Evolutionary conservation across 2,329 filamentous ascomycete genomes (phyloP).

Genomic region (Raffaelea arxii): DNA sequence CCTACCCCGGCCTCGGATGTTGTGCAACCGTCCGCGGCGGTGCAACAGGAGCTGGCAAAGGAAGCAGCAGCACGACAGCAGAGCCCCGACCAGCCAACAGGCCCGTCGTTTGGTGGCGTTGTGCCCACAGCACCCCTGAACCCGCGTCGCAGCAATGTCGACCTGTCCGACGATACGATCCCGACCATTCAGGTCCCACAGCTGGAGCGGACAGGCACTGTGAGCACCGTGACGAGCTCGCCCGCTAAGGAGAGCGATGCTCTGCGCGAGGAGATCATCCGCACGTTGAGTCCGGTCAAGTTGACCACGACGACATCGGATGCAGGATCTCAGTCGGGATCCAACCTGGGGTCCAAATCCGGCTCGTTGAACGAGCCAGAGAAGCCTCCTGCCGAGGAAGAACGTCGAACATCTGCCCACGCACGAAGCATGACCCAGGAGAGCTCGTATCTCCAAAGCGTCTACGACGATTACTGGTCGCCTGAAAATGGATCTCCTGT

Average conservation of each 20-base stretch:
- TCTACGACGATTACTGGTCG: slow-evolving; percentile 60
- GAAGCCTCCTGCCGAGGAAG: neutral
- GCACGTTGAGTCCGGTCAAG: slow-evolving; percentile 48
- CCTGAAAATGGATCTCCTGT: slow-evolving; percentile 30
- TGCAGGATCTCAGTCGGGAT: neutral
- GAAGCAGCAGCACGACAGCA: too few relatives aligned
- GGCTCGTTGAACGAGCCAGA: too few relatives aligned
- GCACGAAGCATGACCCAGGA: slow-evolving; percentile 26
- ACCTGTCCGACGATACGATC: slow-evolving; percentile 18
- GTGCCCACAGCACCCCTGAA: slow-evolving; percentile 36
- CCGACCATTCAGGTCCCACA: slow-evolving; percentile 11
- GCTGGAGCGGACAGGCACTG: slow-evolving; percentile 31
- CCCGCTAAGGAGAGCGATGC: slow-evolving; percentile 61
- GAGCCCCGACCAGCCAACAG: too few relatives aligned
- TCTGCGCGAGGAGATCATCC: slow-evolving; percentile 65
- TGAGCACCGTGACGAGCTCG: slow-evolving; percentile 37
- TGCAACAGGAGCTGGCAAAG: too few relatives aligned
- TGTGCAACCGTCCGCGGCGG: too few relatives aligned
- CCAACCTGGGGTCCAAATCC: too few relatives aligned
- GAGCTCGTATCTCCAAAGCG: slow-evolving; percentile 53
- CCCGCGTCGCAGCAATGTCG: slow-evolving; percentile 24
- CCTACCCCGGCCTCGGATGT: too few relatives aligned
- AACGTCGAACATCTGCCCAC: neutral
- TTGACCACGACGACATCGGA: slow-evolving; percentile 9
- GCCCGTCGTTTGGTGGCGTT: slow-evolving; percentile 13